phyloP scores from a whole-genome alignment of 2,329 filamentous ascomycete species.

The Hymenoscyphus infarciens region DNA sequence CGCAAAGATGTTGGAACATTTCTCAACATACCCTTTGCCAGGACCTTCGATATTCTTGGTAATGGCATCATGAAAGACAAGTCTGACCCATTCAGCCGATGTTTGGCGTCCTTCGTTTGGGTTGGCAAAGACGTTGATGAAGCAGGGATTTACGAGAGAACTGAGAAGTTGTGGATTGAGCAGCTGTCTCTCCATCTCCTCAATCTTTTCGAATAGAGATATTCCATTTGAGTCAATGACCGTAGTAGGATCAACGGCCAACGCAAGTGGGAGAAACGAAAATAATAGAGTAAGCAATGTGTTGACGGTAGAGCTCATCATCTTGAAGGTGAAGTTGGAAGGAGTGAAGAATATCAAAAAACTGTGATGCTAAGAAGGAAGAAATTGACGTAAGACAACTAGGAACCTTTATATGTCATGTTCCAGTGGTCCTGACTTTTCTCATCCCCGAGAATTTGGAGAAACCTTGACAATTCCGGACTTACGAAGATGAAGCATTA shows the following conservation, averaged over 20 bases:
- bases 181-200: constrained; percentile 11
- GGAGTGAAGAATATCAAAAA: too few species aligned
- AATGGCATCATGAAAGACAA: constrained; percentile 59
- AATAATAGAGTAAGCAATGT: background rate
- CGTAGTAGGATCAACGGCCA: background rate
- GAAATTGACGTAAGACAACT: too few species aligned
- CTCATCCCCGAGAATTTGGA: too few species aligned
- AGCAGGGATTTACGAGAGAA: constrained; percentile 12
- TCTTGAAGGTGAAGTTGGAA: too few species aligned
- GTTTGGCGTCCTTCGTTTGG: constrained; percentile 12
- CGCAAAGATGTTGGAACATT: background rate
- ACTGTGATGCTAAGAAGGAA: too few species aligned
- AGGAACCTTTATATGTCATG: too few species aligned
- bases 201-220: constrained; percentile 11
- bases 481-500: too few species aligned
- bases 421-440: too few species aligned
- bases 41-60: constrained; percentile 42
- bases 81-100: constrained; percentile 55
- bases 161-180: constrained; percentile 8
- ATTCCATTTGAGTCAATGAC: constrained; percentile 10
- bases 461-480: too few species aligned
- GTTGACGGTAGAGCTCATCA: too few species aligned
- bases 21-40: constrained; percentile 15
- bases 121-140: constrained; percentile 9
- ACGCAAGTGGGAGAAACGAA: background rate